Evolutionary conservation across 768 basidiomycete species (phyloP), one percentile per base, ranked within the genome.

Genomic region (Cystobasidium onofrii): DNA sequence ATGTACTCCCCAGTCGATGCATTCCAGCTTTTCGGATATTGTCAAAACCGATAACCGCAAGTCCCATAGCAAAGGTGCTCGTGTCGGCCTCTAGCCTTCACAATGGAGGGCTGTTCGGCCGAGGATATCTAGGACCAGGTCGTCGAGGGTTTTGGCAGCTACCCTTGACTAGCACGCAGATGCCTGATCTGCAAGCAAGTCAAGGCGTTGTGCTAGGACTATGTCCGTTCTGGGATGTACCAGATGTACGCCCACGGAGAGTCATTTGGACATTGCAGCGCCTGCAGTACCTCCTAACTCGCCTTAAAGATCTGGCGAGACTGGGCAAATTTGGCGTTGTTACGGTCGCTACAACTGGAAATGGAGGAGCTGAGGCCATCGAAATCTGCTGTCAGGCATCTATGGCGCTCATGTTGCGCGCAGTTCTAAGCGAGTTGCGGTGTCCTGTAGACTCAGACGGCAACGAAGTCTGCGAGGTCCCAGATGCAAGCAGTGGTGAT

Each of bases 71-170:
- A 12, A 9, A 52, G 20, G 15, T 29, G n/a, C 52, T 50, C 9
- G 65, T 52, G 6, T 6, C 29, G 27, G 29, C 7, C n/a, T 17
- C 7, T 7, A 23, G n/a, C 29, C 39, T 64, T 12, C 41, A 34
- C 12, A 13, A 17, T 3, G 65, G 65, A 29, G 65, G 46, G 1
- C 2, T 44, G 3, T 52, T 67, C 29, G 46, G 43, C 27, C 1
- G 4, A 3, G 65, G 43, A 12, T 71, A 71, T 43, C 55, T 71
- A 7, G 55, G 33, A 4, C 9, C 12, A 23, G 69, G 55, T 2
- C 29, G 69, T 6, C 2, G 69, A 57, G 69, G 69, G 3, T 41
- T 33, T n/a, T 71, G 69, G 69, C 20, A 27, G 25, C 69, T 71
- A 18, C 69, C 69, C 18, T 36, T 67, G 44, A 44, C 25, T 67